Evolutionary conservation across 257 asterid genomes (phyloP), one percentile per base, ranked within the genome.

Genomic region (Lycium ferocissimum): DNA sequence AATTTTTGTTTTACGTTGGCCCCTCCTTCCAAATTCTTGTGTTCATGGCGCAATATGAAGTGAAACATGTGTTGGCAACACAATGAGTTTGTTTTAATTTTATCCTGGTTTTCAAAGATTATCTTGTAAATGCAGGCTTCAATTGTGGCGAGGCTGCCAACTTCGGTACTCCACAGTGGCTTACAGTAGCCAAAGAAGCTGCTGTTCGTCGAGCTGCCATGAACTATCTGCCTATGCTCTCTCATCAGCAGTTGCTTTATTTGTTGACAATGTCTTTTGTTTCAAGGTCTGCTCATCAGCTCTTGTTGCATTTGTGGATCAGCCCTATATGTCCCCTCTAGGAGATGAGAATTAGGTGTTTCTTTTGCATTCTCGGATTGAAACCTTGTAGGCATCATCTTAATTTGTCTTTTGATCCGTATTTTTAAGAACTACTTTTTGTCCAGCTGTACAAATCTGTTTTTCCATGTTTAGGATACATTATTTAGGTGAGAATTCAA

Each of bases 81-180:
- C 47, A 7, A n/a, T 76, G 65, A 26, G 65, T 53, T 72, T 45
- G 56, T 72, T 13, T 51, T 33, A 26, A 26, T 15, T 76, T 76
- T 76, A 53, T 76, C 47, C 26, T 51, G 47, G 47, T 76, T 76
- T 70, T 53, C 82, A 76, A 76, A 51, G 62, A 53, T 53, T 35
- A 65, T 13, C 65, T 76, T 76, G 57, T 76, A 51, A 76, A 51
- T 86, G 18, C 88, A 96, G 99, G 99, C 84, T 96, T 95, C 86
- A 96, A 92, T 87, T 96, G 99, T 89, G 99, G 99, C 67, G 99
- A 96, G 93, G 99, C 99, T 87, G 98, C 99, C 83, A 96, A 96
- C 90, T 96, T 96, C 85, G 96, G 97, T 81, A 96, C 99, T 66
- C 96, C 98, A 18, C 88, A 89, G 90, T 96, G 99, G 99, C 99